Conservation (phyloP, 1,284 basidiomycete species). For the Ceratobasidium sp. region DNA sequence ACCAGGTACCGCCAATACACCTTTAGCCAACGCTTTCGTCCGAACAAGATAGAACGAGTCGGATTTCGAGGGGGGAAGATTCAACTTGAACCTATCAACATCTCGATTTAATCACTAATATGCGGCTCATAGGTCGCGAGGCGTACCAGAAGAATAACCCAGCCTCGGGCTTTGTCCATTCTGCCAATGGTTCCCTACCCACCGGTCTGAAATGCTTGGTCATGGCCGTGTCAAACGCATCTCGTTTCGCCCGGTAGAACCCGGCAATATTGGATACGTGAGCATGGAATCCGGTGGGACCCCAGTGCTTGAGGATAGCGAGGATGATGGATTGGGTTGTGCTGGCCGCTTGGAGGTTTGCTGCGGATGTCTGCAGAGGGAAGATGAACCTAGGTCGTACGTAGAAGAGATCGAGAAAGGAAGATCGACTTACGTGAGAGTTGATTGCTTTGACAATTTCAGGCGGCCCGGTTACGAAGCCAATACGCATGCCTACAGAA, state of each 20-base stretch:
- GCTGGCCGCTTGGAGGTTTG: constrained; percentile 72
- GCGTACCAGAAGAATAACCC: constrained; percentile 92
- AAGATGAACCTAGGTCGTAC: neutral
- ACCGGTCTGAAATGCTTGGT: constrained; percentile 69
- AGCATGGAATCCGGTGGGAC: constrained; percentile 78
- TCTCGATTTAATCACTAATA: neutral
- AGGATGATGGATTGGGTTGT: constrained; percentile 83
- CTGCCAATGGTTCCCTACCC: constrained; percentile 71
- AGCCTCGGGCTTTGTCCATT: constrained; percentile 88
- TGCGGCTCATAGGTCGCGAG: neutral
- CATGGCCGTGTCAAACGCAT: constrained; percentile 84
- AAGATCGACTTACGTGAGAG: constrained; percentile 65
- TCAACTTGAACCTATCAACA: constrained; percentile 71
- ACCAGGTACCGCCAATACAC: too few species aligned
- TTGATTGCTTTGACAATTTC: constrained; percentile 81
- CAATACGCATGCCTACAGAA: constrained; percentile 70
- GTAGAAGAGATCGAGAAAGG: constrained; percentile 13
- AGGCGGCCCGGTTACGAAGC: constrained; percentile 85
- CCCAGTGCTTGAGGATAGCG: constrained; percentile 81
- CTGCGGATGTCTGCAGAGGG: constrained; percentile 69
- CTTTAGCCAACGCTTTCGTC: too few species aligned
- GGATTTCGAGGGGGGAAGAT: constrained; percentile 55
- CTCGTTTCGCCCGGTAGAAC: constrained; percentile 85
- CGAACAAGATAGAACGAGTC: too few species aligned
- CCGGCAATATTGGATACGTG: constrained; percentile 80